phyloP scores from a whole-genome alignment of 129 eudicot species.

The Artemisia argyi region DNA sequence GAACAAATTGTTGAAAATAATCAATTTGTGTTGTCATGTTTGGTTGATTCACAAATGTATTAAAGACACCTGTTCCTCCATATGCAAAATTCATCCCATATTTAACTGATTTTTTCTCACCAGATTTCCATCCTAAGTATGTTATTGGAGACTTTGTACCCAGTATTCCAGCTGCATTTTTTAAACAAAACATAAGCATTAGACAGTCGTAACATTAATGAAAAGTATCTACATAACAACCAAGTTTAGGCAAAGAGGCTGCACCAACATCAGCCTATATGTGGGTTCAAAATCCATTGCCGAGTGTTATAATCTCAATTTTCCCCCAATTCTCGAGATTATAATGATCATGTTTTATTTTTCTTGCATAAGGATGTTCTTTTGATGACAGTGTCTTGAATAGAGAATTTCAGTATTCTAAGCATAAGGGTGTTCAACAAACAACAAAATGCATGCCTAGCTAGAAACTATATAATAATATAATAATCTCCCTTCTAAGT shows the following conservation, averaged over 20 bases:
- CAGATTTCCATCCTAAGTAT: slow-evolving; percentile 42
- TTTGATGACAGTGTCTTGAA: too few relatives aligned
- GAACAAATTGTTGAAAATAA: slow-evolving; percentile 50
- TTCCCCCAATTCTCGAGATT: too few relatives aligned
- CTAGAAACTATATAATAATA: background rate
- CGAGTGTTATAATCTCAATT: too few relatives aligned
- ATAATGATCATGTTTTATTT: too few relatives aligned
- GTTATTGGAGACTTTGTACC: slow-evolving; percentile 57
- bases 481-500: background rate
- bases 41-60: slow-evolving; percentile 58
- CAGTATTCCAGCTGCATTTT: slow-evolving; percentile 47
- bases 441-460: background rate
- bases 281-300: too few relatives aligned
- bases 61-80: slow-evolving; percentile 89
- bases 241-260: too few relatives aligned
- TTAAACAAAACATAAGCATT: background rate
- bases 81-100: slow-evolving; percentile 77
- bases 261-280: too few relatives aligned
- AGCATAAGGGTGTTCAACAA: background rate
- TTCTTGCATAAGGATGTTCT: background rate
- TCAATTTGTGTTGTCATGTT: slow-evolving; percentile 80
- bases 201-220: too few relatives aligned
- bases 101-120: slow-evolving; percentile 26
- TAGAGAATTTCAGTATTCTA: too few relatives aligned
- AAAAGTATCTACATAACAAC: too few relatives aligned